phyloP scores from a whole-genome alignment of 805 yeast species.

The Yamadazyma tumulicola region DNA sequence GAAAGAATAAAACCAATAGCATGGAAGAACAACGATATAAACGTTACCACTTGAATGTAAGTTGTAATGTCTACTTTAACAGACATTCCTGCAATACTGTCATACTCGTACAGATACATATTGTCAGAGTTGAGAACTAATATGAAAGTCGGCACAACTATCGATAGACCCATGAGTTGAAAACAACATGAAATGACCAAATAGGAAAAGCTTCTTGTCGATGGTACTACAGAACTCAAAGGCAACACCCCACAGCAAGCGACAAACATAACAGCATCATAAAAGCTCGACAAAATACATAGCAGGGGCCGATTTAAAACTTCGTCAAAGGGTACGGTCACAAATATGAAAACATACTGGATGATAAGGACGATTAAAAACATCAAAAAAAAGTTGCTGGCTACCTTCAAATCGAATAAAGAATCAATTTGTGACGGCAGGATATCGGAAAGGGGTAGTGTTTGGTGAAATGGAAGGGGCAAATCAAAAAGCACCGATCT shows the following conservation, averaged over 20 bases:
- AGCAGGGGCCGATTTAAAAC: conserved; percentile 30
- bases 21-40: conserved; percentile 16
- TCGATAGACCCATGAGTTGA: conserved; percentile 18
- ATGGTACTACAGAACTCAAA: conserved; percentile 15
- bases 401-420: conserved; percentile 3
- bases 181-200: conserved; percentile 9
- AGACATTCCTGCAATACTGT: conserved; percentile 6
- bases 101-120: conserved; percentile 26
- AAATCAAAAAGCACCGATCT: conserved; percentile 5
- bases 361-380: conserved; percentile 21
- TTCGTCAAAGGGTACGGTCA: conserved; percentile 31
- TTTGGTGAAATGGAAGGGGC: background rate
- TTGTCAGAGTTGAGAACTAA: conserved; percentile 17
- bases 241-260: conserved; percentile 19
- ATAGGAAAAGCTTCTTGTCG: background rate
- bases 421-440: conserved; percentile 1
- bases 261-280: conserved; percentile 15
- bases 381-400: conserved; percentile 10
- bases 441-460: conserved; percentile 1
- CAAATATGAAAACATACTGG: conserved; percentile 28
- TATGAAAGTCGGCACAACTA: conserved; percentile 16
- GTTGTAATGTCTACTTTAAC: conserved; percentile 24
- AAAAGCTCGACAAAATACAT: conserved; percentile 18
- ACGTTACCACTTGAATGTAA: conserved; percentile 23
- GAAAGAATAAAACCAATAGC: conserved; percentile 13